Conservation (phyloP, 345 rosid species). For the Acer campestre region DNA sequence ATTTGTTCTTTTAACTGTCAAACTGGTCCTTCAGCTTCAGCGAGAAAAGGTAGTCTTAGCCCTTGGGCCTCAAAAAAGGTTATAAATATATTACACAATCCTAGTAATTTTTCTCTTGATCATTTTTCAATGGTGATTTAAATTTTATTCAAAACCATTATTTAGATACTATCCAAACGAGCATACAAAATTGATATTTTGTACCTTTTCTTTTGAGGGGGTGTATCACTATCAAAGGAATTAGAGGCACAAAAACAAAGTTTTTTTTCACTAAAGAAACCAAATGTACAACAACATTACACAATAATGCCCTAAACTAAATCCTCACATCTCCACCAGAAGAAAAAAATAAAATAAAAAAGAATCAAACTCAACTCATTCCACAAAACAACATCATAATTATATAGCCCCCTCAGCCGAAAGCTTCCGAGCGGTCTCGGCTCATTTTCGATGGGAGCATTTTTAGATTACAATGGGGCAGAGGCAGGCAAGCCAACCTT, state of each 20-base stretch:
- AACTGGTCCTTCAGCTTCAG: no score
- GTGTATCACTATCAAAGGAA: not conserved
- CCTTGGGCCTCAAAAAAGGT: no score
- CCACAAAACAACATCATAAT: conserved; percentile 22
- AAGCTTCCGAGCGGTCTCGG: conserved; percentile 26
- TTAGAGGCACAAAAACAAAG: conserved; percentile 21
- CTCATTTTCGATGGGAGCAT: conserved; percentile 4
- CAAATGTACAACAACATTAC: conserved; percentile 39
- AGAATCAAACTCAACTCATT: conserved; percentile 28
- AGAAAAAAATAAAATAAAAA: not conserved
- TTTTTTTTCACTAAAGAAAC: conserved; percentile 19
- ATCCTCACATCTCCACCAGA: conserved; percentile 25
- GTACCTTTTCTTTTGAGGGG: not conserved
- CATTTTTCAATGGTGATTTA: no score
- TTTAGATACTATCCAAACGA: no score
- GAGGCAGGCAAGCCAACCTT: conserved; percentile 44
- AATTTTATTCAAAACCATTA: not conserved
- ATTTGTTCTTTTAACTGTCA: no score
- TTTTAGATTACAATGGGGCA: conserved; percentile 1
- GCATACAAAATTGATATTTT: not conserved
- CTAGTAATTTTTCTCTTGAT: no score
- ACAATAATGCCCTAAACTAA: conserved; percentile 34
- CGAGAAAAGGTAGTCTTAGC: no score
- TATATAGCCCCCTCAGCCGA: conserved; percentile 11
- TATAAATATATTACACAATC: no score